Evolutionary conservation across 345 rosid species (phyloP).

Genomic region (Streptanthus diversifolius): DNA sequence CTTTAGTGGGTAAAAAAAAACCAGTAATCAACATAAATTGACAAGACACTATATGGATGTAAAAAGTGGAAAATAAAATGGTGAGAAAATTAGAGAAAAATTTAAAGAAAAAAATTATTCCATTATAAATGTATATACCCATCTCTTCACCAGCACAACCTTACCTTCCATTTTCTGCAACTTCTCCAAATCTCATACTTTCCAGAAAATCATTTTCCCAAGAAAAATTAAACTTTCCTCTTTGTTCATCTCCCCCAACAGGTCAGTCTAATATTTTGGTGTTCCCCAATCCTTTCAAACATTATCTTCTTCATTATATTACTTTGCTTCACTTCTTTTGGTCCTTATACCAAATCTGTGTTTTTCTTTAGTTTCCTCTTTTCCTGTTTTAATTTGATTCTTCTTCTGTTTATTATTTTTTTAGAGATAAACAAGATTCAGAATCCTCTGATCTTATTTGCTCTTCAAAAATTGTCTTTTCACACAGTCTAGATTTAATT

Average conservation of each 20-base stretch:
- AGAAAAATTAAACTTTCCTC: constrained; percentile 28
- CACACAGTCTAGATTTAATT: neutral
- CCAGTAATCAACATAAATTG: constrained; percentile 21
- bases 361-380: constrained; percentile 25
- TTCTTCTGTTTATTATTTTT: neutral
- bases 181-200: constrained; percentile 38
- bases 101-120: neutral
- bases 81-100: neutral
- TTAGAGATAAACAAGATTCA: constrained; percentile 18
- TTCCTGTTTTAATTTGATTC: constrained; percentile 14
- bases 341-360: constrained; percentile 33
- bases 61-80: constrained; percentile 18
- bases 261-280: constrained; percentile 34
- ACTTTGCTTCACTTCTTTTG: constrained; percentile 41
- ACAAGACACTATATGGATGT: constrained; percentile 25
- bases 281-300: constrained; percentile 39
- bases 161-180: constrained; percentile 41
- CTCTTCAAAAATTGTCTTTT: neutral
- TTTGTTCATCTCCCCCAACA: constrained; percentile 32
- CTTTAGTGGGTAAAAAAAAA: constrained; percentile 21
- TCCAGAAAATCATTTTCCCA: constrained; percentile 40
- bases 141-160: constrained; percentile 37
- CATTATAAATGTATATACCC: constrained; percentile 36
- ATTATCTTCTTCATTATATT: constrained; percentile 36
- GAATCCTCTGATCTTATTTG: constrained; percentile 18